Base-by-base conservation (phyloP, 306 rosid species). In the Carpinus fangiana region DNA sequence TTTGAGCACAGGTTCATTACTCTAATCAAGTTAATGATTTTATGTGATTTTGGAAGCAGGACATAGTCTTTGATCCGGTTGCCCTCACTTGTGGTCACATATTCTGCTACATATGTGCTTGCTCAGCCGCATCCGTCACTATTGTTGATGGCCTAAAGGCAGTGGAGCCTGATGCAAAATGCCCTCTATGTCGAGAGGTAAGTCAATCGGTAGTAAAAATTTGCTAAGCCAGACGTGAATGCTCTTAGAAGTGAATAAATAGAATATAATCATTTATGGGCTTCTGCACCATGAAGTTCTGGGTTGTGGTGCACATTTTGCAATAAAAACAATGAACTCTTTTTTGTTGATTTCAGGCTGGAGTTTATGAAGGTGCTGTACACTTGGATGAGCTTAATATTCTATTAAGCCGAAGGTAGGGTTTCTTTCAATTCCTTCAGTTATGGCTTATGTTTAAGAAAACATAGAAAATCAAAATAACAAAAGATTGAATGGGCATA, bases 111-210 rank as follows among this genome's bases (percentile, higher is more conserved):
- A 81, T 90, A 76, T 95, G 99, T 74, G 93, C 96, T 72, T 91
- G 97, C 88, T 93, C 96, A 0, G 97, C 99, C 74, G 96, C 98
- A 56, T 90, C 97, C 2, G 97, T 91, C 64, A 87, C 90, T 36
- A 93, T 91, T 60, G 90, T 95, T 0, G 82, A 90, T 73, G 93
- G 97, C 48, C 90, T 95, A 20, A 91, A 88, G 81, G 57, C 76
- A 12, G 87, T 98, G 1, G 73, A 80, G 28, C 85, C 84, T 60
- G 90, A 83, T 80, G 85, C 73, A 68, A 93, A 85, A 74, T 95
- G 99, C 85, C 99, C 99, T 67, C 83, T 95, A n/a, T 95, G 99
- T 79, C 88, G 97, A 18, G 86, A 85, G 96, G 98, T 91, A 81
- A 72, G 80, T 68, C 41, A 31, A 75, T 69, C 52, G 5, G 18